Percentiles rank a stretch among this genome's conserved stretches.
These are phyloP conservation scores for Neofusicoccum kwambonambiense DNA, from an alignment of 2,329 filamentous ascomycete genomes.

Conservation along the genomic window DNA sequence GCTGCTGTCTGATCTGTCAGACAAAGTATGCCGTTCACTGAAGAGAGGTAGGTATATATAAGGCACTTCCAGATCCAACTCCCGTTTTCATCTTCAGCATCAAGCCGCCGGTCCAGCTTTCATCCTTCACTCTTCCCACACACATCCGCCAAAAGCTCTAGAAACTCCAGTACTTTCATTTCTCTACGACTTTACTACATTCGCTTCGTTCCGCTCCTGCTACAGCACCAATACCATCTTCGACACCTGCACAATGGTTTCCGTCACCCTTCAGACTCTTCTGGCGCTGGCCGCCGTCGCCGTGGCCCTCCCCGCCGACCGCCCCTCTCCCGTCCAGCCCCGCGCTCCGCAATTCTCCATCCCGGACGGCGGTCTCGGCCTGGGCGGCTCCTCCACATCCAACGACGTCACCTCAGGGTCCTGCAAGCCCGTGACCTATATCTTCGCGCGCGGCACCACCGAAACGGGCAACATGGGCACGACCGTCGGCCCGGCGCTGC, in stretches of 20 bases:
- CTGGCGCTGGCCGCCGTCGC: constrained; percentile 1
- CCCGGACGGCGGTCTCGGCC: background rate
- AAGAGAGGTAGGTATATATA: background rate
- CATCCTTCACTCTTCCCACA: background rate
- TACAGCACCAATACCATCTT: background rate
- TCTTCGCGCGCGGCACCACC: constrained; percentile 57
- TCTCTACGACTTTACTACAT: background rate
- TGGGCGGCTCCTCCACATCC: constrained; percentile 22
- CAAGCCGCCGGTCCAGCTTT: background rate
- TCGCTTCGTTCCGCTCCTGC: background rate
- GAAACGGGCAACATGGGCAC: constrained; percentile 54
- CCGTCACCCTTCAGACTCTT: background rate
- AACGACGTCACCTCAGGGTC: constrained; percentile 28
- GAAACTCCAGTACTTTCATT: background rate
- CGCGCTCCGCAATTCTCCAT: constrained; percentile 7
- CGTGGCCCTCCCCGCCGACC: background rate
- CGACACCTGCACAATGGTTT: background rate
- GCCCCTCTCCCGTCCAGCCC: background rate
- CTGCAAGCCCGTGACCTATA: constrained; percentile 51
- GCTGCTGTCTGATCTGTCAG: background rate
- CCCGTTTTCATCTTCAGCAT: background rate
- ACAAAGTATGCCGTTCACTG: background rate
- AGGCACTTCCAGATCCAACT: background rate
- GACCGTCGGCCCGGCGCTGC: constrained; percentile 52
- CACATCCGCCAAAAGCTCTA: background rate